A percentile compares a stretch with the other conserved stretches of the same genome.
Evolutionary conservation across 306 rosid species (phyloP).

Genomic region (Acacia crassicarpa): DNA sequence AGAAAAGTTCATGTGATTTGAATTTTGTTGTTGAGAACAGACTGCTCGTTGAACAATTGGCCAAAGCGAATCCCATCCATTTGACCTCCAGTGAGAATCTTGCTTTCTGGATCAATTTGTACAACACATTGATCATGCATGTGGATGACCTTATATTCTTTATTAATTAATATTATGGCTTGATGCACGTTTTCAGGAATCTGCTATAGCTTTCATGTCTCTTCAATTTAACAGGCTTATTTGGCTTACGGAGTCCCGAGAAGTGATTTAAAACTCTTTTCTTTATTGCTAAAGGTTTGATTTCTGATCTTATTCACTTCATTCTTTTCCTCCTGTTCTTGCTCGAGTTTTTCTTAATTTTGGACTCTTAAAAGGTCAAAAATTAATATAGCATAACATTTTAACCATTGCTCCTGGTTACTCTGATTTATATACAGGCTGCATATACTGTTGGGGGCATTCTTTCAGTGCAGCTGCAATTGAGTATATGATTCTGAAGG

Average conservation of each 20-base stretch:
- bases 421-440: conserved; percentile 41
- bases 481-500: conserved; percentile 64
- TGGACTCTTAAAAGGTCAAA: background rate
- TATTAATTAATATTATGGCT: background rate
- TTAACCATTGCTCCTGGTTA: background rate
- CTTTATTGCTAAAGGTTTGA: conserved; percentile 74
- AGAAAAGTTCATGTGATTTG: background rate
- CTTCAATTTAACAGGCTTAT: conserved; percentile 54
- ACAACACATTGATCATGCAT: conserved; percentile 78
- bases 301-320: conserved; percentile 18
- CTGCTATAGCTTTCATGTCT: background rate
- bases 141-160: conserved; percentile 39
- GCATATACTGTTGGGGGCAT: conserved; percentile 77
- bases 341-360: background rate
- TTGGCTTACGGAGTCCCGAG: conserved; percentile 84
- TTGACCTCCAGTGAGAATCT: conserved; percentile 62
- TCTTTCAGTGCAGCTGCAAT: conserved; percentile 73
- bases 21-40: conserved; percentile 41
- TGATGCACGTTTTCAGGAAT: background rate
- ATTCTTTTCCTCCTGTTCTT: background rate
- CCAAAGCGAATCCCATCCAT: conserved; percentile 65
- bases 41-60: conserved; percentile 74
- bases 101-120: conserved; percentile 79
- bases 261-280: conserved; percentile 75
- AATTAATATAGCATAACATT: background rate